phyloP scores from a whole-genome alignment of 371 early-diverging fungal species.

The Sporodiniella umbellata region DNA sequence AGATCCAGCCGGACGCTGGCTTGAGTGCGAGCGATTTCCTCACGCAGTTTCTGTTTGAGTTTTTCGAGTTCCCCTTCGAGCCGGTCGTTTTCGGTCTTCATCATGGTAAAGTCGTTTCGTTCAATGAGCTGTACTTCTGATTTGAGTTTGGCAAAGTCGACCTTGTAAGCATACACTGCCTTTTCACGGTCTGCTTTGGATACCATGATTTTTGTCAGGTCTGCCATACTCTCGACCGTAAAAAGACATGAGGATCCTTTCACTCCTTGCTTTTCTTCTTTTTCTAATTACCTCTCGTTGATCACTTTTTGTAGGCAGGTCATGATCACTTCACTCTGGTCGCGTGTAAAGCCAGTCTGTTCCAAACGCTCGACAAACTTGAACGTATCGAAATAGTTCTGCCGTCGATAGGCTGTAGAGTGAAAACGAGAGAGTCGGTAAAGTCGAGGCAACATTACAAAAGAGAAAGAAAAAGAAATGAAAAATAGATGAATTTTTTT shows the following conservation, averaged over 20 bases:
- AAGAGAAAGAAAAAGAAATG: background rate
- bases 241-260: too few species aligned
- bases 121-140: constrained; percentile 87
- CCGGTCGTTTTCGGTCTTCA: constrained; percentile 83
- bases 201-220: constrained; percentile 66
- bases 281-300: constrained; percentile 59
- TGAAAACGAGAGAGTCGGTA: background rate
- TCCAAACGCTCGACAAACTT: constrained; percentile 75
- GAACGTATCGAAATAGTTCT: constrained; percentile 70
- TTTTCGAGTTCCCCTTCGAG: constrained; percentile 78
- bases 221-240: constrained; percentile 47
- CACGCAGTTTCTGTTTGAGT: constrained; percentile 73
- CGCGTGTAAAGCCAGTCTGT: constrained; percentile 68
- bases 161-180: constrained; percentile 82
- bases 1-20: constrained; percentile 87
- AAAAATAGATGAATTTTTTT: too few species aligned
- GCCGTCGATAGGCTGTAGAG: background rate
- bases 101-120: constrained; percentile 85
- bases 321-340: constrained; percentile 82
- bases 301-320: constrained; percentile 70
- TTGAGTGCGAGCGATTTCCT: constrained; percentile 87
- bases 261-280: too few species aligned
- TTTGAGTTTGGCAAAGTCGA: constrained; percentile 90
- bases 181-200: constrained; percentile 86
- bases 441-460: background rate